Percentiles rank a stretch among this genome's conserved stretches.
Evolutionary conservation across 2,329 filamentous ascomycete genomes (phyloP).

Genomic region (Cordyceps cicadae): DNA sequence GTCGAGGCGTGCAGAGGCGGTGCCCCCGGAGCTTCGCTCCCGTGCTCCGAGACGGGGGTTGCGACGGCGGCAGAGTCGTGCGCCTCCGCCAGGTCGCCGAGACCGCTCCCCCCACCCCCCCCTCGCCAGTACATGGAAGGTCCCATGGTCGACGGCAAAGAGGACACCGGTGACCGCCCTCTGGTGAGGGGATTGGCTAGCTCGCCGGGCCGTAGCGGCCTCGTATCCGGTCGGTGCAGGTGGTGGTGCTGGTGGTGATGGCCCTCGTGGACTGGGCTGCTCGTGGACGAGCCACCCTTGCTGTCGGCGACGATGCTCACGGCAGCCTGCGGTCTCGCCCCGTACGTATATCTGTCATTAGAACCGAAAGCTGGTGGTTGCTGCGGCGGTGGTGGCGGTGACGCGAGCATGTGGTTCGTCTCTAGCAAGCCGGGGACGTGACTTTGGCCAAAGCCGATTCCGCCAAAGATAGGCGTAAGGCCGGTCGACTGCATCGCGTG

Average conservation of each 20-base stretch:
- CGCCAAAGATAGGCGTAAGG: slow-evolving; percentile 59
- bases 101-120: background rate
- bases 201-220: slow-evolving; percentile 50
- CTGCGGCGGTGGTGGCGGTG: slow-evolving; percentile 28
- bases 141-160: slow-evolving; percentile 49
- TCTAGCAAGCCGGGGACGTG: slow-evolving; percentile 43
- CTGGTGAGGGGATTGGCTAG: slow-evolving; percentile 49
- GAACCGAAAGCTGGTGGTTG: background rate
- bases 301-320: slow-evolving; percentile 24
- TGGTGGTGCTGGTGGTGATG: background rate
- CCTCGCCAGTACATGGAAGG: slow-evolving; percentile 50
- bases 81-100: slow-evolving; percentile 6
- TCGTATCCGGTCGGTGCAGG: slow-evolving; percentile 32
- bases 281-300: background rate
- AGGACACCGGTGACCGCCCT: slow-evolving; percentile 42
- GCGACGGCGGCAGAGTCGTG: background rate
- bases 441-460: slow-evolving; percentile 54
- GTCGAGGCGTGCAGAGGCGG: slow-evolving; percentile 3
- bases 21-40: background rate
- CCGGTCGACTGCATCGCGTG: slow-evolving; percentile 60
- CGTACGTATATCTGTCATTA: slow-evolving; percentile 39
- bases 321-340: slow-evolving; percentile 29
- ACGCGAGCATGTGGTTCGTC: slow-evolving; percentile 49
- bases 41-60: background rate
- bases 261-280: slow-evolving; percentile 16